Evolutionary conservation across 352 stramenopile genomes (phyloP), one percentile per base, ranked within the genome.

Genomic region (Globisporangium uncinulatum): DNA sequence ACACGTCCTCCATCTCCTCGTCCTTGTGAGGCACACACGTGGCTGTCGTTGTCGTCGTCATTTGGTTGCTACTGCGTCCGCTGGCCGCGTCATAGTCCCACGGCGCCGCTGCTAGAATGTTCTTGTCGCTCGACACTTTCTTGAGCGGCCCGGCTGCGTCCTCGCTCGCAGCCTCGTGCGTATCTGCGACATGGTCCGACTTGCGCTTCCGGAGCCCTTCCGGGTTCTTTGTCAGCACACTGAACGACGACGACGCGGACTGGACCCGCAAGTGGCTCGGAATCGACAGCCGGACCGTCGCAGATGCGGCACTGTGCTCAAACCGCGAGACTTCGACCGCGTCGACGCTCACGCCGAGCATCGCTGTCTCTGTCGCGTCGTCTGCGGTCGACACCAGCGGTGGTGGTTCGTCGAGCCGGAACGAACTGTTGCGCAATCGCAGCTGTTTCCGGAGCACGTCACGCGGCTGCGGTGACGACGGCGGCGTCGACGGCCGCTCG

Each of bases 181-280:
- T 51, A 45, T 67, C 67, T n/a, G 80, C 71, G 37, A 89, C 73
- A 55, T 87, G 72, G 20, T 76, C 62, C 32, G 77, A 90, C 64
- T 92, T 92, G 48, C 83, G 77, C 64, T 93, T 93, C 13, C 79
- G 71, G 45, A 91, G 60, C 6, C 83, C 81, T 58, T 90, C 80
- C 1, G 80, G 80, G 24, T 76, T 82, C 54, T 83, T 84, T 34
- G 57, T 86, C 19, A 87, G 63, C 51, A 84, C 70, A 60, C 66
- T 83, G 53, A 87, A 85, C 9, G 76, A 69, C 9, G 76, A 69
- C 43, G 79, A 83, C 53, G 67, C 44, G 14, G 56, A 62, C 5
- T 49, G 56, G 31, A 71, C 61, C 4, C 74, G 70, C 39, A 90
- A 62, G 57, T 90, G 75, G 2, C 71, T 70, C 11, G 75, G 76